phyloP scores from a whole-genome alignment of 805 yeast genomes.

The Starmerella bacillaris region DNA sequence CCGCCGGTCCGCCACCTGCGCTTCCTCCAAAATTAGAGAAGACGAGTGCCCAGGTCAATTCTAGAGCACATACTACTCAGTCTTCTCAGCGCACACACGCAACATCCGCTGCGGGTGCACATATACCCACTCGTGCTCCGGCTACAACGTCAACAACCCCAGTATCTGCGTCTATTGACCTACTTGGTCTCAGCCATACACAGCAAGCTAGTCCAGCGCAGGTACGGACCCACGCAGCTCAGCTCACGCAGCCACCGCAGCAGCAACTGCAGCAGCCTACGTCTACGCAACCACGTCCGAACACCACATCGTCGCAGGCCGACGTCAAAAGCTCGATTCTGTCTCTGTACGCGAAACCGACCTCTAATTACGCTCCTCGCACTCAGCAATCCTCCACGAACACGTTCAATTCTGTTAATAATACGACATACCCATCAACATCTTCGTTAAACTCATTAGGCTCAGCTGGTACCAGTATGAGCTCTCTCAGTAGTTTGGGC shows the following conservation, averaged over 20 bases:
- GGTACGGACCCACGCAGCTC: conserved; percentile 2
- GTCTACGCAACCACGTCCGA: neutral
- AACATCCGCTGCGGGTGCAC: neutral
- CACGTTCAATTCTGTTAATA: neutral
- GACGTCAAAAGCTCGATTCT: conserved; percentile 84
- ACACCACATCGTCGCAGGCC: conserved; percentile 30
- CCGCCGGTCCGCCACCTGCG: conserved; percentile 18
- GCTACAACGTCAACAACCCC: conserved; percentile 3
- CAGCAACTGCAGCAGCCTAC: neutral
- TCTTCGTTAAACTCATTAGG: neutral
- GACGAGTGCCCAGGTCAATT: neutral
- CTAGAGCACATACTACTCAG: neutral
- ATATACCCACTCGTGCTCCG: neutral
- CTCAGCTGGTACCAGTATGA: neutral
- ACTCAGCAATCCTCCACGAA: conserved; percentile 3
- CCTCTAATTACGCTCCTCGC: conserved; percentile 9
- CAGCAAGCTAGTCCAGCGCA: conserved; percentile 1
- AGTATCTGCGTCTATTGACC: conserved; percentile 7
- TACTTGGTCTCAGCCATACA: conserved; percentile 4
- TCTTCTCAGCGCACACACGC: neutral
- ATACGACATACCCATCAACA: neutral
- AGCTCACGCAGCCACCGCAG: neutral
- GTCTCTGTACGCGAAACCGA: conserved; percentile 47
- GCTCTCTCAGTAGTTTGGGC: neutral
- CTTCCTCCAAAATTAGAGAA: conserved; percentile 4